These are phyloP conservation scores for Usnea hakonensis DNA, from an alignment of 495 filamentous ascomycete species.

Conservation along the genomic window DNA sequence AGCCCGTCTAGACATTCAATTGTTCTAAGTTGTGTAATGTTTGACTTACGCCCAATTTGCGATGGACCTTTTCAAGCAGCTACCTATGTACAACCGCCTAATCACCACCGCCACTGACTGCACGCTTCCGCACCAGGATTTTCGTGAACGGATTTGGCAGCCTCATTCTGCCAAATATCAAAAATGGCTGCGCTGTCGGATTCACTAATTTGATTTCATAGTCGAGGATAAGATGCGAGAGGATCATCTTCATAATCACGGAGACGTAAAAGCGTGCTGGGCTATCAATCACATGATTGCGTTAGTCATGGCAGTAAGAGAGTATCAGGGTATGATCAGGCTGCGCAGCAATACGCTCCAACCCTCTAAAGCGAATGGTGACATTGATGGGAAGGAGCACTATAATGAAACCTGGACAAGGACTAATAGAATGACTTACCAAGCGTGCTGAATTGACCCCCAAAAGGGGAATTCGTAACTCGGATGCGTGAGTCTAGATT, in stretches of 20 bases:
- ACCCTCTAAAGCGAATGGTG: not conserved
- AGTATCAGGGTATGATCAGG: too few relatives aligned
- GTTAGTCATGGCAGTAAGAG: not conserved
- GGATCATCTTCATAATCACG: constrained; percentile 20
- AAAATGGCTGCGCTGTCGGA: constrained; percentile 2
- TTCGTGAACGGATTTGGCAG: constrained; percentile 19
- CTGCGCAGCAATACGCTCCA: not conserved
- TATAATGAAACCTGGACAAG: not conserved
- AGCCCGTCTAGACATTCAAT: too few relatives aligned
- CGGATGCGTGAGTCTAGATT: constrained; percentile 12
- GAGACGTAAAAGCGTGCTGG: constrained; percentile 22
- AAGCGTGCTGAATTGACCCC: constrained; percentile 17
- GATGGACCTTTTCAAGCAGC: too few relatives aligned
- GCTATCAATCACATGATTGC: not conserved
- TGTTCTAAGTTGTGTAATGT: too few relatives aligned
- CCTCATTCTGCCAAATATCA: constrained; percentile 13
- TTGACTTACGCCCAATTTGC: too few relatives aligned
- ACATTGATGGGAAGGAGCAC: too few relatives aligned
- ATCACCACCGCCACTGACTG: not conserved
- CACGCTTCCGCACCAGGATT: constrained; percentile 15
- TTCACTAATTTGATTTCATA: constrained; percentile 19
- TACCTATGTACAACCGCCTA: too few relatives aligned
- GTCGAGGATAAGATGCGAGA: constrained; percentile 15
- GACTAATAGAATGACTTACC: constrained; percentile 7
- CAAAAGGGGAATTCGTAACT: constrained; percentile 20